Evolutionary conservation across 495 filamentous ascomycete genomes (phyloP).

Genomic region (Lasiosphaeria miniovina): DNA sequence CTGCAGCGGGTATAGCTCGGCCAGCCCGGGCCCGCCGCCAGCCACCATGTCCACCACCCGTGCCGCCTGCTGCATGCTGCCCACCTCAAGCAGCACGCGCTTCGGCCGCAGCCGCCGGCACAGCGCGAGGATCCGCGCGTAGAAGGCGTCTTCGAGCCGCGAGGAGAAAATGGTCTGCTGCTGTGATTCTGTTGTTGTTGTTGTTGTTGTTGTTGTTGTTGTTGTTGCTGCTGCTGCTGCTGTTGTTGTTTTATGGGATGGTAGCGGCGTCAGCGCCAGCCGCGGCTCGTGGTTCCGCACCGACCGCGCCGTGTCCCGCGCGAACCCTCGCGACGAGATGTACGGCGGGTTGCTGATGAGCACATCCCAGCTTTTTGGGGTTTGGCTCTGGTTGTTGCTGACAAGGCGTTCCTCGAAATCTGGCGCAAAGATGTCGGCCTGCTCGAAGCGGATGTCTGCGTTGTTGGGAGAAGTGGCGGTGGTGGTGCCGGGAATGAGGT

Average conservation of each 20-base stretch:
- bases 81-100: slow-evolving; percentile 57
- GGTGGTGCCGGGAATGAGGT: slow-evolving; percentile 2
- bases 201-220: slow-evolving; percentile 7
- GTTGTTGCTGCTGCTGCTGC: slow-evolving; percentile 47
- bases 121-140: slow-evolving; percentile 48
- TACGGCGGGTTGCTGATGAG: slow-evolving; percentile 90
- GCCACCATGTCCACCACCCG: slow-evolving; percentile 47
- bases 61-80: slow-evolving; percentile 56
- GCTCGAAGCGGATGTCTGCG: slow-evolving; percentile 44
- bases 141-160: slow-evolving; percentile 57
- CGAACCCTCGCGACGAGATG: slow-evolving; percentile 64
- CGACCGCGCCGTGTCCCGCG: slow-evolving; percentile 55
- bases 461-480: not conserved
- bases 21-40: not conserved
- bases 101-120: slow-evolving; percentile 34
- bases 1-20: not conserved
- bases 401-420: slow-evolving; percentile 9
- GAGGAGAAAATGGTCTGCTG: not conserved
- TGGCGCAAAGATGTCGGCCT: slow-evolving; percentile 53
- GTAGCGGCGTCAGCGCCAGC: slow-evolving; percentile 66
- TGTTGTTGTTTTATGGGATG: slow-evolving; percentile 4
- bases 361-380: slow-evolving; percentile 53
- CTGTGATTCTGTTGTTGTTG: no score
- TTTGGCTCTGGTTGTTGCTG: not conserved
- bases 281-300: slow-evolving; percentile 80